These are phyloP conservation scores for Plantago major DNA, from an alignment of 257 asterid genomes.

Conservation along the genomic window DNA sequence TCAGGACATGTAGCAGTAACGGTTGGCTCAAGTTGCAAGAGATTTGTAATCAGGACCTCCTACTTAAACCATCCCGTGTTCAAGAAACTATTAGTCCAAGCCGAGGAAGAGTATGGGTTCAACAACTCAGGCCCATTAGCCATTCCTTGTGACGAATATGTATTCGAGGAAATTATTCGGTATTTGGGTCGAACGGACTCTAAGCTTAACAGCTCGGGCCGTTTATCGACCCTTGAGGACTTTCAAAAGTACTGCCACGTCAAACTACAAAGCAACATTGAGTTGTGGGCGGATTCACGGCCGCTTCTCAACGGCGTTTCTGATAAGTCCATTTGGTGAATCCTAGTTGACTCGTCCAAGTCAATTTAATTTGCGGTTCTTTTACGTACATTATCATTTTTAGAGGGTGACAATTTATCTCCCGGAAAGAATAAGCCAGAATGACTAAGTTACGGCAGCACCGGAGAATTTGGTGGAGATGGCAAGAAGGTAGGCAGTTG, in stretches of 20 bases:
- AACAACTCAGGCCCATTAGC: slow-evolving; percentile 35
- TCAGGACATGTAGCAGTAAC: slow-evolving; percentile 45
- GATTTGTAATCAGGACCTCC: slow-evolving; percentile 36
- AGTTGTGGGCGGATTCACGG: slow-evolving; percentile 55
- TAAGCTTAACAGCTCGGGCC: slow-evolving; percentile 21
- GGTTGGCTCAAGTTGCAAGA: slow-evolving; percentile 27
- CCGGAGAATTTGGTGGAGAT: slow-evolving; percentile 33
- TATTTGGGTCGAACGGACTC: slow-evolving; percentile 44
- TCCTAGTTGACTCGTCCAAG: slow-evolving; percentile 22
- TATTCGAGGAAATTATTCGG: slow-evolving; percentile 34
- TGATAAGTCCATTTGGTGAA: slow-evolving; percentile 27
- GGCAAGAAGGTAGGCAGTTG: slow-evolving; percentile 47
- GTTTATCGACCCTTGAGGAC: slow-evolving; percentile 38
- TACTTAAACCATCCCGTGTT: slow-evolving; percentile 47
- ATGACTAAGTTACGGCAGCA: neutral
- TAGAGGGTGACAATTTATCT: slow-evolving; percentile 9
- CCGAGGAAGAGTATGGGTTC: slow-evolving; percentile 46
- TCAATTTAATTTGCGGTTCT: slow-evolving; percentile 3
- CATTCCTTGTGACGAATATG: slow-evolving; percentile 44
- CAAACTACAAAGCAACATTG: slow-evolving; percentile 36
- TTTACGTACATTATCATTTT: slow-evolving; percentile 1
- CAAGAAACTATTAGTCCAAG: slow-evolving; percentile 30
- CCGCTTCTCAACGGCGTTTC: slow-evolving; percentile 52
- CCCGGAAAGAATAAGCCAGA: neutral
- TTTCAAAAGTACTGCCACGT: slow-evolving; percentile 46